Evolutionary conservation across 352 stramenopile genomes (phyloP), one percentile per base, ranked within the genome.

Genomic region (Phytophthora hybrid): DNA sequence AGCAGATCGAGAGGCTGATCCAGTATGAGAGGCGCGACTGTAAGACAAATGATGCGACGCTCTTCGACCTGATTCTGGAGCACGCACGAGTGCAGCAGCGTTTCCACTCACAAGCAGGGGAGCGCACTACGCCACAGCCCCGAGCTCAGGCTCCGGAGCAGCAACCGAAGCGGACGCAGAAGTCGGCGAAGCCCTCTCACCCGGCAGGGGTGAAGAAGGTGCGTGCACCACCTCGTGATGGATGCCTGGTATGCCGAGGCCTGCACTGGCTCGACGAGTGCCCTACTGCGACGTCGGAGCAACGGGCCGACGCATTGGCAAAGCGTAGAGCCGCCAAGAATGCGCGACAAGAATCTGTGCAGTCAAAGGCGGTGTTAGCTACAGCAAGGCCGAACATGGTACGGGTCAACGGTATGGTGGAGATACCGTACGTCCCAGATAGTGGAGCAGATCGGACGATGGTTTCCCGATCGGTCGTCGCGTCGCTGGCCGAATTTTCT

Each of bases 21-120:
- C 44, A 59, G 51, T 34, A 34, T 23, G 63, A 69, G 26, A 31
- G 53, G 4, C 63, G 39, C 10, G 63, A 69, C 39, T 69, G 53
- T n/a, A 62, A 56, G 29, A 69, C 54, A 0, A 26, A 69, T n/a
- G 63, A 57, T 29, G 41, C 56, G 19, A 23, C 39, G 9, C 26
- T 63, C 3, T 69, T 63, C 21, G 44, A 57, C 18, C 26, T 63
- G 8, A 57, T 62, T 5, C 23, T 56, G 8, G 62, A 49, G n/a
- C 62, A 69, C 23, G 34, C 34, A 10, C 34, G 34, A 13, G 34
- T 41, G 9, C 34, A 41, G 34, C 34, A 41, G 11, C 34, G 9
- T 13, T 41, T 41, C 34, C 34, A 41, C 11, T 13, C 34, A 0
- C 34, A 41, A 2, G 11, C 34, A 41, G 11, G 9, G 34, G 44